Base-by-base conservation (phyloP, 495 filamentous ascomycete species). In the Aspergillus panamensis region DNA sequence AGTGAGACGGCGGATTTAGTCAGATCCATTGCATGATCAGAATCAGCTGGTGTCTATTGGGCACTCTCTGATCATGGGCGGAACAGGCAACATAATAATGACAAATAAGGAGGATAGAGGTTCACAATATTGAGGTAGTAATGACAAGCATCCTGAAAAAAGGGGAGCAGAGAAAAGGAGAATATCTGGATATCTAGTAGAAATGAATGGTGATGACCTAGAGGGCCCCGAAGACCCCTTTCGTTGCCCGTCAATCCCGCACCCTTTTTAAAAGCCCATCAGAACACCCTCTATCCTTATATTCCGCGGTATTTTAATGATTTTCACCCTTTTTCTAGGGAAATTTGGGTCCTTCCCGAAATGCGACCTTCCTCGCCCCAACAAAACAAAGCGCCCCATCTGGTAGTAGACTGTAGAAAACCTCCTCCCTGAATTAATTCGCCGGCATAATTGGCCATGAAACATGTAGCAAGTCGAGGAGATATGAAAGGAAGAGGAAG, bases 141-240 rank as follows among this genome's bases (percentile, higher is more conserved):
- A 50, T 25, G 12, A 37, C 19, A 33, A 21, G 45, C 37, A 44
- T 58, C 40, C 40, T 52, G 47, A 48, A 30, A 58, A 58, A 47
- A 43, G 37, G 29, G 9, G 20, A 19, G 10, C 6, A 45, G 42
- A 21, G 42, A 40, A 12, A 5, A 25, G 25, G 25, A 25, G 55
- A 47, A 57, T 43, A 57, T 58, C 39, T 58, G 56, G 25, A 49
- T 30, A 31, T 49, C 45, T 52, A 52, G 31, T 58, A 39, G 48
- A 58, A 52, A 50, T 43, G 50, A 42, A 42, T 31, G 42, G 17
- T 49, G 50, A 45, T 37, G 33, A 25, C n/a, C n/a, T n/a, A 52
- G 31, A 58, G 44, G 25, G 20, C n/a, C 48, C 42, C 32, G 12
- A 49, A 29, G 12, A 31, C 13, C 20, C 56, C 48, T 47, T 47